Evolutionary conservation across 1,284 basidiomycete species (phyloP), one percentile per base, ranked within the genome.

Genomic region (Lignosus rhinocerotis): DNA sequence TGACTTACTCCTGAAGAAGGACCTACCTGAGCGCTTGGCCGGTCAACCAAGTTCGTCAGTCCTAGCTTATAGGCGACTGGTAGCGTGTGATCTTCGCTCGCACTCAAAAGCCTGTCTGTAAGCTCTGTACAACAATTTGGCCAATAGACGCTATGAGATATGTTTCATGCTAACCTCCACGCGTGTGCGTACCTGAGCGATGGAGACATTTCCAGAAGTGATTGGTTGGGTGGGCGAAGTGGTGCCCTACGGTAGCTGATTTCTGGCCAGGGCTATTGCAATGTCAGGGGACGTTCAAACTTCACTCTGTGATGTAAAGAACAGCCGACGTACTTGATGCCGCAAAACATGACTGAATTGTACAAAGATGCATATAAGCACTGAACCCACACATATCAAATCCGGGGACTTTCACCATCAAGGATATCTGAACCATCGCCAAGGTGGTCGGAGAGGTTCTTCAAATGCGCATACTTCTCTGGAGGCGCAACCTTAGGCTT

Each of bases 201-300:
- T 84, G 73, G 0, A 89, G 75, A 54, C 82, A 84, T 47, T 75
- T 75, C 85, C 84, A 88, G 66, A 87, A 88, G 52, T 85, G 82
- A 68, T 93, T 93, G 0, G 83, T 85, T 1, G 83, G 84, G 64
- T 87, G 83, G 0, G 83, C 87, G 67, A 86, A 93, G 69, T 92
- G 89, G 69, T 88, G 85, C 0, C 89, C 88, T 5, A 79, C 73
- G 53, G 78, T 75, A 0, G 87, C 84, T 1, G 86, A 88, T 65
- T 71, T 77, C 54, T 82, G 73, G 1, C 88, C 88, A 14, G 84
- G 83, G 66, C 82, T 88, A 3, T 10, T 3, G 7, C 1, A 14
- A 17, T 2, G 11, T 19, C 10, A 38, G 19, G 7, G 10, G n/a
- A n/a, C 6, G 21, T 41, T 8, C 21, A n/a, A 5, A 17, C n/a